Evolutionary conservation across 768 basidiomycete species (phyloP).

Genomic region (Calocybe indica): DNA sequence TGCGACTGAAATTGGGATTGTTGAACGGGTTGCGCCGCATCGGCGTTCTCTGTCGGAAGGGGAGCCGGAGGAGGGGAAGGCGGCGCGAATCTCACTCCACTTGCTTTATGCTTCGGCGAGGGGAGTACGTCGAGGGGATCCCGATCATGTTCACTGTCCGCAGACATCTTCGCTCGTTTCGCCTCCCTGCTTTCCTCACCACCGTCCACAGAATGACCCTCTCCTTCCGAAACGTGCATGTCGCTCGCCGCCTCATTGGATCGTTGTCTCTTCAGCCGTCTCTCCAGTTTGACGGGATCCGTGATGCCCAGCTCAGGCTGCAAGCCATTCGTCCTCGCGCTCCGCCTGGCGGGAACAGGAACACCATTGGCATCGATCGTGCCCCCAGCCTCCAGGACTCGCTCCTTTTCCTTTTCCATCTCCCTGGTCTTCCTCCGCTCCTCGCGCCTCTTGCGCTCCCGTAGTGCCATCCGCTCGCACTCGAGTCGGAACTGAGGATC

Average conservation of each 20-base stretch:
- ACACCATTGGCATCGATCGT: constrained; percentile 19
- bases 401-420: constrained; percentile 32
- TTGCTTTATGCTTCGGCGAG: constrained; percentile 18
- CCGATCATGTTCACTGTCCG: constrained; percentile 39
- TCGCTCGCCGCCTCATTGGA: constrained; percentile 49
- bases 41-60: constrained; percentile 12
- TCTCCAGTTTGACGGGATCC: constrained; percentile 70
- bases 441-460: constrained; percentile 63
- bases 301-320: constrained; percentile 68
- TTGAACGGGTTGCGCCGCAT: no score
- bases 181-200: constrained; percentile 35
- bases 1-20: no score
- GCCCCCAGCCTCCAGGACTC: constrained; percentile 15
- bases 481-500: constrained; percentile 74
- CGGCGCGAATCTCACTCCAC: constrained; percentile 46
- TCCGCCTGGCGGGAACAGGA: constrained; percentile 54
- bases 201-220: constrained; percentile 18
- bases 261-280: constrained; percentile 67
- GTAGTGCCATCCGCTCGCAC: constrained; percentile 81
- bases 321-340: constrained; percentile 68
- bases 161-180: constrained; percentile 50
- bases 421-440: constrained; percentile 51
- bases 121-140: constrained; percentile 42
- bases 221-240: constrained; percentile 48
- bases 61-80: background rate